Percentiles rank a stretch among this genome's conserved stretches.
These are phyloP conservation scores for Colletotrichum incanum DNA, from an alignment of 2,329 filamentous ascomycete genomes.

Conservation along the genomic window DNA sequence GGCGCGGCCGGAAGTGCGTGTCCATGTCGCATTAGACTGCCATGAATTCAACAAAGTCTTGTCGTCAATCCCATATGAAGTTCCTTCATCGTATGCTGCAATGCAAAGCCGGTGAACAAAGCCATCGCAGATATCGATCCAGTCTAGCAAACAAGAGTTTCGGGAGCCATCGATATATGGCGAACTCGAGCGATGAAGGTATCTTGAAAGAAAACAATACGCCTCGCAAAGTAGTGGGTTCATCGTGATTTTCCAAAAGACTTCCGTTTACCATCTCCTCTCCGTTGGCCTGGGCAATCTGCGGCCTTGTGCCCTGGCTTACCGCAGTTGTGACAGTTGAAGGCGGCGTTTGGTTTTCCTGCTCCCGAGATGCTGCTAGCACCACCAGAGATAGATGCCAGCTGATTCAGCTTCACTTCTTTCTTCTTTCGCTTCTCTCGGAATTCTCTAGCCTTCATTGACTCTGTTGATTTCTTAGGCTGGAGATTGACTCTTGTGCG, in stretches of 20 bases:
- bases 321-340: constrained; percentile 74
- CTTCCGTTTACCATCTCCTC: constrained; percentile 37
- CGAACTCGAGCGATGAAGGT: constrained; percentile 22
- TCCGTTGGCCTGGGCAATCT: constrained; percentile 64
- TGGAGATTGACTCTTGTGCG: constrained; percentile 35
- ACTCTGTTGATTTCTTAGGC: constrained; percentile 57
- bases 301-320: constrained; percentile 72
- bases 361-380: constrained; percentile 42
- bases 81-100: neutral
- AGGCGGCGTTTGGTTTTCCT: constrained; percentile 34
- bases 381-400: constrained; percentile 71
- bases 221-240: constrained; percentile 4
- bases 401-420: constrained; percentile 75
- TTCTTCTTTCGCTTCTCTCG: constrained; percentile 75
- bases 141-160: neutral
- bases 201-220: constrained; percentile 26
- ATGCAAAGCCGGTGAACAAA: neutral
- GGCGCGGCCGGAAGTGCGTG: neutral
- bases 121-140: neutral
- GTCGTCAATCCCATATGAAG: constrained; percentile 1
- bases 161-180: constrained; percentile 11
- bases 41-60: neutral
- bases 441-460: constrained; percentile 64
- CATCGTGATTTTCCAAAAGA: constrained; percentile 27
- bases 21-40: constrained; percentile 9